Evolutionary conservation across 192 early-diverging fungal genomes (phyloP).

Genomic region (Radiomyces spectabilis): DNA sequence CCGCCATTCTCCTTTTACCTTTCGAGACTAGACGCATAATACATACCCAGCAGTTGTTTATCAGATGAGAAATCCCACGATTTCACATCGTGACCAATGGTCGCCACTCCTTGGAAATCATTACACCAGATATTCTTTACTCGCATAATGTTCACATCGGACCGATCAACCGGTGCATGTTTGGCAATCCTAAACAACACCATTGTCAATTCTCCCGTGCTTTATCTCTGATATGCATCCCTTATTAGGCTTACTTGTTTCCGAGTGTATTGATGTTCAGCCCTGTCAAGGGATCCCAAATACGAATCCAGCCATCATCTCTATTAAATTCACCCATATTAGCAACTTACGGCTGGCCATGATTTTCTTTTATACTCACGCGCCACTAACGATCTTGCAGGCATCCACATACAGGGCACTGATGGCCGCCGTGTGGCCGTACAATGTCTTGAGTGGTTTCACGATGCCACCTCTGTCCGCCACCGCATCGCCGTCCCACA

Average conservation of each 20-base stretch:
- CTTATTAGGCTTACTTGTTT: constrained; percentile 18
- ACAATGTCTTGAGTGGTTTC: constrained; percentile 9
- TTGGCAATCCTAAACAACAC: constrained; percentile 19
- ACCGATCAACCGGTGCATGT: constrained; percentile 27
- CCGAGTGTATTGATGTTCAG: constrained; percentile 28
- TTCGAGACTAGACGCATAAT: not conserved
- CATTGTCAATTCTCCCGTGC: not conserved
- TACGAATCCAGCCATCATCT: constrained; percentile 48
- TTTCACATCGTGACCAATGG: constrained; percentile 40
- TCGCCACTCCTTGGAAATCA: constrained; percentile 35
- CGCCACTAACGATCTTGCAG: constrained; percentile 29
- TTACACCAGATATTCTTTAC: constrained; percentile 28
- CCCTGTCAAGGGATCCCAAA: constrained; percentile 48
- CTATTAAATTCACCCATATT: too few relatives aligned
- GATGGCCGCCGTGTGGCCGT: constrained; percentile 14
- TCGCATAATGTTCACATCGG: constrained; percentile 18
- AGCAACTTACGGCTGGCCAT: too few relatives aligned
- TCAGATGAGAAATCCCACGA: constrained; percentile 51
- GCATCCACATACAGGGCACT: constrained; percentile 24
- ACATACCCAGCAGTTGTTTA: constrained; percentile 17
- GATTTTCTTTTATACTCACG: constrained; percentile 4
- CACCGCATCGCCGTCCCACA: constrained; percentile 41
- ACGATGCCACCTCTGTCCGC: constrained; percentile 23
- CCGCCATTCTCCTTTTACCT: not conserved
- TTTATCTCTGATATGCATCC: not conserved